phyloP scores from a whole-genome alignment of 2,329 filamentous ascomycete species.

The Neobulgaria alba region DNA sequence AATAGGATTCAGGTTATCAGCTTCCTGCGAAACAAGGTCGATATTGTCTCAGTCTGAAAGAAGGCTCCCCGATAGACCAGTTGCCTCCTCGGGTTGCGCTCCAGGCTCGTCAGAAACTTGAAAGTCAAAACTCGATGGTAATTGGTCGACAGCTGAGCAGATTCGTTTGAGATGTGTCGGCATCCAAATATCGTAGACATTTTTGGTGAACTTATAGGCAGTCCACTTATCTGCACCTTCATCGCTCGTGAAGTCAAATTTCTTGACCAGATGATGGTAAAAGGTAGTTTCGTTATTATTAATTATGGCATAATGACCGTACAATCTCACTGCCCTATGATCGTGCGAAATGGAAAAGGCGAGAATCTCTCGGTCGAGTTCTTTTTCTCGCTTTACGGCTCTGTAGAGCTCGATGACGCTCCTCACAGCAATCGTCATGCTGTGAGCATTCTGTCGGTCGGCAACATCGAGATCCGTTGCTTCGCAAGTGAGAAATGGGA shows the following conservation, averaged over 20 bases:
- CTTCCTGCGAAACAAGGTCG: too few relatives aligned
- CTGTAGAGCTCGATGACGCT: conserved; percentile 20
- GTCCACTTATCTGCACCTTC: conserved; percentile 27
- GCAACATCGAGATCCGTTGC: conserved; percentile 27
- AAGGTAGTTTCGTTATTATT: conserved; percentile 19
- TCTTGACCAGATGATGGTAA: conserved; percentile 26
- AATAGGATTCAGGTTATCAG: too few relatives aligned
- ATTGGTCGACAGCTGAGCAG: not conserved
- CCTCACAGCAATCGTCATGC: conserved; percentile 33
- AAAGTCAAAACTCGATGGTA: not conserved
- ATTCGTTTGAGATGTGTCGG: conserved; percentile 28
- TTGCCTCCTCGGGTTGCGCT: too few relatives aligned
- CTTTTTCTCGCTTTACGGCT: conserved; percentile 10
- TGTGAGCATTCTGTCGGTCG: conserved; percentile 32
- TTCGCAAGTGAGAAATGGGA: not conserved
- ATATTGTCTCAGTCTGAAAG: too few relatives aligned
- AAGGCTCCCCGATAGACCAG: too few relatives aligned
- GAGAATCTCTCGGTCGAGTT: conserved; percentile 30
- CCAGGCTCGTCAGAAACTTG: too few relatives aligned
- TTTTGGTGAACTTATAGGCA: conserved; percentile 22
- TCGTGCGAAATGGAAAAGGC: conserved; percentile 31
- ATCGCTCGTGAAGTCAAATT: conserved; percentile 22
- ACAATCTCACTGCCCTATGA: conserved; percentile 25
- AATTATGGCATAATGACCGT: conserved; percentile 28
- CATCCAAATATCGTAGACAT: conserved; percentile 27